Conservation (phyloP, 2,329 filamentous ascomycete genomes). For the Biscogniauxia sp. region DNA sequence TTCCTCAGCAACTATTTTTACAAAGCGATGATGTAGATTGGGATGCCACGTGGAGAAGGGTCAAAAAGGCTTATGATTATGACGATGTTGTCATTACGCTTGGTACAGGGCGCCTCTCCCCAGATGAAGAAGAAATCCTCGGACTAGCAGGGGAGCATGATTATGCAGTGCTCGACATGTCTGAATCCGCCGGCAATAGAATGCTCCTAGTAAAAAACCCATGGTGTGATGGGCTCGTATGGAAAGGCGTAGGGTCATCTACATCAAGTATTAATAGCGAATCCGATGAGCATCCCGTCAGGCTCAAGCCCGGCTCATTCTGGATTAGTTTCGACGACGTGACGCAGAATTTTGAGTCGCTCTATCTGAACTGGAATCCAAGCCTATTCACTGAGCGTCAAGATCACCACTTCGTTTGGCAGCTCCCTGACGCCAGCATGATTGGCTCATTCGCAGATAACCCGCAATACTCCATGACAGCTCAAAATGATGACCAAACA, state of each 20-base stretch:
- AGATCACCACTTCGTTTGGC: constrained; percentile 89
- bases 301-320: constrained; percentile 68
- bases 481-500: constrained; percentile 57
- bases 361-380: constrained; percentile 98
- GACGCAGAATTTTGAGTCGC: constrained; percentile 87
- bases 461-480: constrained; percentile 69
- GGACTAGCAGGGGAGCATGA: constrained; percentile 90
- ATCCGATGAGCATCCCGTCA: constrained; percentile 26
- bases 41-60: constrained; percentile 72
- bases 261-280: constrained; percentile 18
- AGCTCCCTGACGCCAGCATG: constrained; percentile 48
- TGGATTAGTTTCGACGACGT: constrained; percentile 92
- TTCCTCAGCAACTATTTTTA: constrained; percentile 91
- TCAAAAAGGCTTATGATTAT: constrained; percentile 70
- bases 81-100: constrained; percentile 86
- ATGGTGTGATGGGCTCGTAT: constrained; percentile 80
- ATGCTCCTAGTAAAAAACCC: constrained; percentile 90
- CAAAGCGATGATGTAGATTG: constrained; percentile 80
- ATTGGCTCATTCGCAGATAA: constrained; percentile 61
- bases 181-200: constrained; percentile 57
- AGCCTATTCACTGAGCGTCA: constrained; percentile 75
- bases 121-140: constrained; percentile 72
- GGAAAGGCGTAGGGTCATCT: constrained; percentile 55
- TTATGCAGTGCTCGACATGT: constrained; percentile 85
- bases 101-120: constrained; percentile 80